Percentiles rank a stretch among this genome's conserved stretches.
Evolutionary conservation across 805 yeast species (phyloP).

Genomic region (Metschnikowia sp.): DNA sequence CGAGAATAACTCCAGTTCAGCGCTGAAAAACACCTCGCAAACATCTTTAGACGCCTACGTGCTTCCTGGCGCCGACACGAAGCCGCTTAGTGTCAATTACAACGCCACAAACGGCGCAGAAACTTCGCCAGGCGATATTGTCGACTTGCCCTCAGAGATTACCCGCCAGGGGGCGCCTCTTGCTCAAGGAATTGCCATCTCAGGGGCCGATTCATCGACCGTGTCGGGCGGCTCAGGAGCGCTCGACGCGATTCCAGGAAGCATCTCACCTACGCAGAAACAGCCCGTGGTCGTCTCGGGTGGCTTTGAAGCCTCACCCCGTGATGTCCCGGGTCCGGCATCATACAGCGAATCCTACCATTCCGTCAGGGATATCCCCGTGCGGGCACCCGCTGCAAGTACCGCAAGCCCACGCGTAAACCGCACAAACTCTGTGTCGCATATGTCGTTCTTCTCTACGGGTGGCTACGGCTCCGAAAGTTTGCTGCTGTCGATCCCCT

Average conservation of each 20-base stretch:
- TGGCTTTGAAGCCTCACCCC: slow-evolving; percentile 15
- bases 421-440: slow-evolving; percentile 38
- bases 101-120: background rate
- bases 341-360: slow-evolving; percentile 6
- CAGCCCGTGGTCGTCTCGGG: slow-evolving; percentile 20
- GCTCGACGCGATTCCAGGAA: slow-evolving; percentile 6
- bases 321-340: slow-evolving; percentile 4
- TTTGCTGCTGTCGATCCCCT: slow-evolving; percentile 62
- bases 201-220: too few relatives aligned
- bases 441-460: slow-evolving; percentile 34
- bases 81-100: background rate
- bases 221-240: background rate
- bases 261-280: slow-evolving; percentile 11
- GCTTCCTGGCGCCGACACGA: background rate
- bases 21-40: slow-evolving; percentile 5
- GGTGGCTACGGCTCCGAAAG: slow-evolving; percentile 37
- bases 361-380: slow-evolving; percentile 10
- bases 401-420: slow-evolving; percentile 39
- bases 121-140: background rate
- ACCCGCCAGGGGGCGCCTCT: background rate
- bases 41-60: slow-evolving; percentile 6
- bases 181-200: too few relatives aligned
- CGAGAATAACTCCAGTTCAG: slow-evolving; percentile 23
- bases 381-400: slow-evolving; percentile 17
- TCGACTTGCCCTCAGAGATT: background rate